Percentiles rank a stretch among this genome's conserved stretches.
These are phyloP conservation scores for Pecoramyces ruminantium DNA, from an alignment of 192 early-diverging fungal genomes.

Conservation along the genomic window DNA sequence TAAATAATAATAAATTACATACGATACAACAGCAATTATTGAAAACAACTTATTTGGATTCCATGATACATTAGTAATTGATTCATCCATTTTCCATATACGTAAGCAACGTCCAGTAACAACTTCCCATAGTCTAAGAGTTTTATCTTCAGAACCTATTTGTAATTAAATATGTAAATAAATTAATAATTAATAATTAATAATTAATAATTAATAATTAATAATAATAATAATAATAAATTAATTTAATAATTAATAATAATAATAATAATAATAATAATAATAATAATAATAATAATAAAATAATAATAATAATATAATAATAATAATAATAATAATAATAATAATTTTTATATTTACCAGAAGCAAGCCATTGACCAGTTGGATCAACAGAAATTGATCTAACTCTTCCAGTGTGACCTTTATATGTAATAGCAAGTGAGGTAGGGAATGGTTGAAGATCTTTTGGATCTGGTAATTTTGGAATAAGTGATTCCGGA, in stretches of 20 bases:
- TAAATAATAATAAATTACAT: constrained; percentile 5
- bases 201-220: too few species aligned
- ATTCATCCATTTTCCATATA: constrained; percentile 53
- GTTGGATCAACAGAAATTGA: constrained; percentile 73
- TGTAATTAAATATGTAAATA: too few species aligned
- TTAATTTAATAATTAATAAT: too few species aligned
- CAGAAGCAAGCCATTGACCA: constrained; percentile 79
- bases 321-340: too few species aligned
- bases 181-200: too few species aligned
- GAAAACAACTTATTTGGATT: constrained; percentile 67
- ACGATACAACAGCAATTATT: constrained; percentile 57
- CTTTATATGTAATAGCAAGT: constrained; percentile 57
- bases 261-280: too few species aligned
- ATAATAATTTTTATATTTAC: not conserved
- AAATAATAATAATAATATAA: too few species aligned
- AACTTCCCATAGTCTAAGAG: constrained; percentile 81
- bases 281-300: too few species aligned
- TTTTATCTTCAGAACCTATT: constrained; percentile 64
- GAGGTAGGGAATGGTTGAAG: constrained; percentile 82
- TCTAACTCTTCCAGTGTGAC: constrained; percentile 70
- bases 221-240: too few species aligned
- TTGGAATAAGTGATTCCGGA: constrained; percentile 82
- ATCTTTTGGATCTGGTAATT: constrained; percentile 86
- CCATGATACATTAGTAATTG: constrained; percentile 68
- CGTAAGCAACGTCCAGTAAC: constrained; percentile 70